Evolutionary conservation across 2,329 filamentous ascomycete genomes (phyloP).

Genomic region (Penicillium sp.): DNA sequence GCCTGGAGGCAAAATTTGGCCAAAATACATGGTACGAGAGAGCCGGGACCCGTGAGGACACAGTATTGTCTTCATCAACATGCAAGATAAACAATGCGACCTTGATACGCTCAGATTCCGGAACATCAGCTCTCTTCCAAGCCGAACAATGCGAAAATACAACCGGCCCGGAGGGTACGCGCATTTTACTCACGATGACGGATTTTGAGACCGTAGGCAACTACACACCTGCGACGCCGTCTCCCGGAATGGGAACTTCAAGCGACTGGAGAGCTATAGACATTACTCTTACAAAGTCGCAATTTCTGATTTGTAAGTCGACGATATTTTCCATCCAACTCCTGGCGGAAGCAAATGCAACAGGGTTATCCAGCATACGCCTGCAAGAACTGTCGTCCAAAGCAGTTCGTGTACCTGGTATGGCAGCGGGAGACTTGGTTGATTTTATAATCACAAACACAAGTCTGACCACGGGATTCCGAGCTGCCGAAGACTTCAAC

Average conservation of each 20-base stretch:
- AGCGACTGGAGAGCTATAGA: not conserved
- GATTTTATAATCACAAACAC: not conserved
- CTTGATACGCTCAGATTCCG: no score
- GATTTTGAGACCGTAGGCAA: not conserved
- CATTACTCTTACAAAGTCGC: not conserved
- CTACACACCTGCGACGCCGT: not conserved
- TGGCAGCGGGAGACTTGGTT: not conserved
- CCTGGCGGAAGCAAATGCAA: constrained; percentile 1
- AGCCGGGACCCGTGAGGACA: no score
- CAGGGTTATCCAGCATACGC: not conserved
- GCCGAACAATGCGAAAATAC: not conserved
- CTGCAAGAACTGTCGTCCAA: not conserved
- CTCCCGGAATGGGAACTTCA: not conserved
- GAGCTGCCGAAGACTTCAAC: not conserved
- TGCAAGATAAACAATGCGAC: no score
- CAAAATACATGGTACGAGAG: no score
- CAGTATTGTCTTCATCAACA: no score
- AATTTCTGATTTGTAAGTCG: constrained; percentile 2
- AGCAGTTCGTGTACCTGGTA: not conserved
- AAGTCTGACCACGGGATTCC: constrained; percentile 1
- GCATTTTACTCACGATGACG: not conserved
- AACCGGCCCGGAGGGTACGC: not conserved
- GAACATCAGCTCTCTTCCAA: not conserved
- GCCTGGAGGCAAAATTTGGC: no score
- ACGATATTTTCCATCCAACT: not conserved